Evolutionary conservation across 106 monocot species (phyloP), one percentile per base, ranked within the genome.

Genomic region (Agapanthus africanus): DNA sequence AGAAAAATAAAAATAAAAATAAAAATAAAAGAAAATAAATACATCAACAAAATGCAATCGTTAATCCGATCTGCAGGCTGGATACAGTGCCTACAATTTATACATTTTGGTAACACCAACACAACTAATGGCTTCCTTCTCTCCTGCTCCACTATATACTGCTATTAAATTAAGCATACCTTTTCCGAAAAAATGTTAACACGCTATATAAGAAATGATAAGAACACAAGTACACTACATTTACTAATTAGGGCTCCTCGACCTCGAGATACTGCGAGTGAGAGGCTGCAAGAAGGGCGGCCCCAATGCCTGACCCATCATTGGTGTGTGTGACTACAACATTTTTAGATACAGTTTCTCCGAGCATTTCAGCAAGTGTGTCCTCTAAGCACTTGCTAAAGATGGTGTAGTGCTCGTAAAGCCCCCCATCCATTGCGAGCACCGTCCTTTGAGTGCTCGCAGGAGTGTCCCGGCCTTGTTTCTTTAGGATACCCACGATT

Each of bases 271-370:
- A 92, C 41, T 84, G 92, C 32, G 97, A 97, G 59, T 97, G 84
- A 13, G 89, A 89, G 1, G 92, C 97, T 15, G 97, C 88, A 54
- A 97, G 78, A 39, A 97, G 92, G 46, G 92, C 79, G 10, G 97
- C 97, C 28, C 97, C 97, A 23, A 90, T 74, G 31, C 97, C 88
- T 0, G 97, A 99, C 18, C 97, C 92, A 36, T 99, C 97, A 37
- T 90, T 90, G 6, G 97, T 84, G 11, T 81, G 89, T 52, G 65
- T 83, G 42, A 90, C 27, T 2, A 67, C 74, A 5, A 89, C 67
- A 7, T 70, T 70, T 31, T 44, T 35, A 0, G 81, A 63, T 9
- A 56, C 82, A 16, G 82, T 84, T 22, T 85, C 81, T 0, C 84
- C 87, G 6, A 99, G 82, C 40, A 99, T 70, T 82, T 99, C 91